Evolutionary conservation across 345 rosid genomes (phyloP), one percentile per base, ranked within the genome.

Genomic region (Litchi chinensis): DNA sequence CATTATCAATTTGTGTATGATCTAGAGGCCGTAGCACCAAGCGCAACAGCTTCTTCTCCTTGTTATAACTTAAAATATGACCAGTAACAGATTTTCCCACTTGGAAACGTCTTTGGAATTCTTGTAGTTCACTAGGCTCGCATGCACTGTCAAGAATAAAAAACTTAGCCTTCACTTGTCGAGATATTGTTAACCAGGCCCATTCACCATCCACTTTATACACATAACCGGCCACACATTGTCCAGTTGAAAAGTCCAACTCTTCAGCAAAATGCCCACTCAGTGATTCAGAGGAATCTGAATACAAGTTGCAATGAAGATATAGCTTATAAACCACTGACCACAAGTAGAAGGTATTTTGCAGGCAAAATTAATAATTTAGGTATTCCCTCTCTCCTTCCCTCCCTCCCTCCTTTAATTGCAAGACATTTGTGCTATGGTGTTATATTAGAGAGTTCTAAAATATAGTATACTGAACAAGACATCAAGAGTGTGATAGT

Each of bases 171-270:
- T 85, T 93, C 82, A 89, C 84, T 67, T 86, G 76, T 76, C 94
- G 90, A 84, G 99, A 90, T 76, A 96, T 39, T 62, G 95, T 79
- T 80, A 96, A 76, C 93, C 93, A 94, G 5, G 84, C 91, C 99
- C 99, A 94, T 81, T 96, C 98, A 78, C 65, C 79, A 54, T 93
- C 95, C 83, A 93, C 94, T 85, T 90, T 96, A 87, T 92, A 94
- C 68, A 94, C 93, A 84, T 90, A 92, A 80, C 99, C 97, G 24
- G 80, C 75, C 67, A 90, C 87, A 74, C 57, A 24, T 81, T 90
- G 86, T 60, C 98, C 98, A 76, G 83, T 48, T 65, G 89, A 82
- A 87, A 88, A 88, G 60, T 89, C 85, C 69, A 73, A 79, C 26
- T 89, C 85, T 76, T 92, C 89, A 74, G 37, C 65, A 52, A 59